Evolutionary conservation across 2,329 filamentous ascomycete genomes (phyloP), one percentile per base, ranked within the genome.

Genomic region (Cercospora canescens): DNA sequence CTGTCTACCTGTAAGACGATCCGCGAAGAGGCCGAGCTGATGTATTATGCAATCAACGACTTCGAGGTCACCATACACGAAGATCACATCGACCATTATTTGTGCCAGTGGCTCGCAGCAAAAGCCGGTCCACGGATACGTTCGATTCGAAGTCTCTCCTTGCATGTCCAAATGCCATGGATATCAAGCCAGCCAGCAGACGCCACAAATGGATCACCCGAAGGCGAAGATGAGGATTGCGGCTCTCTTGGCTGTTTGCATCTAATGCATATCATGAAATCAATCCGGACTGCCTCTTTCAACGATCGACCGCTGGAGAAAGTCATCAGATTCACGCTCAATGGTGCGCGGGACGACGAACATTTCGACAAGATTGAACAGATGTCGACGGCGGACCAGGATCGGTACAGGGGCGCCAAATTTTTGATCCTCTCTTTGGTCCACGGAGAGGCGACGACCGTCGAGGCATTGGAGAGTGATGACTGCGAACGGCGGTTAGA

Each of bases 31-130:
- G 64, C 71, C 21, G 63, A 71, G 48, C 65, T 67, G 34, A 69
- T 73, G 62, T 74, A 69, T 64, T 74, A 71, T 41, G 55, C 64
- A 3, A 60, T 66, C 48, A 73, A 71, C 65, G 41, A 48, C 6
- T 74, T 73, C 62, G 63, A 60, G 4, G 45, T 39, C 12, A 54
- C 35, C 14, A 62, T 69, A 5, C 59, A 69, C 28, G 68, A 70
- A 55, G 64, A 67, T 9, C 30, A 57, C 3, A 63, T 63, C 32
- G 45, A 60, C 34, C 63, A 67, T 56, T 39, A 39, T 6, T 18
- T 69, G 18, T 70, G 67, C 39, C 18, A 50, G 28, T 70, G 68
- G 68, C 65, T 70, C 4, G 59, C 63, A 18, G 12, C 6, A 1
- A 68, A 69, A 37, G 28, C 67, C 11, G 62, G 55, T n/a, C 32